Conservation (phyloP, 345 rosid species). For the Eutrema heterophyllum region DNA sequence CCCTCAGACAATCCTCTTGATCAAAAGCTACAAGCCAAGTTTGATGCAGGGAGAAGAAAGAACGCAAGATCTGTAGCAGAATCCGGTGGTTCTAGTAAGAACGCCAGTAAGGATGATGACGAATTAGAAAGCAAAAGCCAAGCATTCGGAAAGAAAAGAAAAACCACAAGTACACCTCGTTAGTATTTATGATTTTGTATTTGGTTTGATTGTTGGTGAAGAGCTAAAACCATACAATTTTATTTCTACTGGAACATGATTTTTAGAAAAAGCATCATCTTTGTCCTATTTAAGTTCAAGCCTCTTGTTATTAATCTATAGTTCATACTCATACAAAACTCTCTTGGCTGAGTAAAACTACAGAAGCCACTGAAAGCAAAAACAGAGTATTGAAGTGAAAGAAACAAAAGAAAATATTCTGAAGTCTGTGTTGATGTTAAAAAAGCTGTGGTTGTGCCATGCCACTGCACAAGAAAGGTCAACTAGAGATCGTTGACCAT, state of each 20-base stretch:
- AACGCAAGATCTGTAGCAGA: constrained; percentile 32
- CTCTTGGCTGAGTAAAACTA: constrained; percentile 20
- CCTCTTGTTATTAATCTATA: constrained; percentile 7
- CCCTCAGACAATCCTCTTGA: constrained; percentile 50
- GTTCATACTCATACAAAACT: constrained; percentile 16
- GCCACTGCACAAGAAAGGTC: constrained; percentile 17
- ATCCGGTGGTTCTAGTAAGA: constrained; percentile 14
- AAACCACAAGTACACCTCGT: constrained; percentile 2
- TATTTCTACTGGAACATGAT: not conserved
- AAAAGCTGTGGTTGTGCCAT: constrained; percentile 11
- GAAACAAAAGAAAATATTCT: not conserved
- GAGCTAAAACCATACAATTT: not conserved
- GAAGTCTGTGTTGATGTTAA: constrained; percentile 17
- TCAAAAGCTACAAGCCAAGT: constrained; percentile 51
- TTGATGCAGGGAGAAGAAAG: constrained; percentile 53
- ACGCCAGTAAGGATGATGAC: constrained; percentile 24
- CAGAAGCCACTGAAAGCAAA: constrained; percentile 5
- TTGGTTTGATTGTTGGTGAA: not conserved
- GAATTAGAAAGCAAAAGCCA: constrained; percentile 40
- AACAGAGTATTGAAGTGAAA: constrained; percentile 2
- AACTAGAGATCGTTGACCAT: constrained; percentile 20
- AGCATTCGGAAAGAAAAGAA: constrained; percentile 36
- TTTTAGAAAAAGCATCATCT: not conserved
- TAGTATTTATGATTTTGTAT: constrained; percentile 10
- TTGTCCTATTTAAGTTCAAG: constrained; percentile 5